Evolutionary conservation across 202 grass and related monocot species (phyloP).

Genomic region (Hordeum pubiflorum): DNA sequence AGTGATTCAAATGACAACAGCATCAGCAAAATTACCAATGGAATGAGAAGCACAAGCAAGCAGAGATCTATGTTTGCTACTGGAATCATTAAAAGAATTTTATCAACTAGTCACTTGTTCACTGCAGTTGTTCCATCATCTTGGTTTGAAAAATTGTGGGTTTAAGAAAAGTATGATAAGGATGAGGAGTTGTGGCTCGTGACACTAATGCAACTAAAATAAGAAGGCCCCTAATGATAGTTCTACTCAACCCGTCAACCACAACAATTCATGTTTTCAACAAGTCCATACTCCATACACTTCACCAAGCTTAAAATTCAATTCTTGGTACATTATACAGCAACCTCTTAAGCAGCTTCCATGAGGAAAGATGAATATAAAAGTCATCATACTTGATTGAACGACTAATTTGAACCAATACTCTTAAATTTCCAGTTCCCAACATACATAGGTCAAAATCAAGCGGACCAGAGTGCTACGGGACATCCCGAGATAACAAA

Average conservation of each 20-base stretch:
- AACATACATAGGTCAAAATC: background rate
- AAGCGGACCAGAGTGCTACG: background rate
- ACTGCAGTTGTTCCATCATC: background rate
- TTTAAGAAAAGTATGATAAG: background rate
- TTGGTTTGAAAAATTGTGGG: background rate
- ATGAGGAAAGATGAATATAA: background rate
- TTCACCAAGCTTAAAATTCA: background rate
- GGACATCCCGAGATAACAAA: background rate
- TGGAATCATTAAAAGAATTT: background rate
- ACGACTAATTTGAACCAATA: background rate
- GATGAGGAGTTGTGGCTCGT: background rate
- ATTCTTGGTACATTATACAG: background rate
- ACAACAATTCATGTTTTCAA: background rate
- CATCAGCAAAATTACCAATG: constrained; percentile 12
- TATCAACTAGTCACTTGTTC: background rate
- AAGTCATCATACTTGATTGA: background rate
- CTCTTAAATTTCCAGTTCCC: background rate
- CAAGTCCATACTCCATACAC: background rate
- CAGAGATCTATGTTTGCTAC: background rate
- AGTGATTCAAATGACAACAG: constrained; percentile 9
- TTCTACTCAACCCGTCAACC: background rate
- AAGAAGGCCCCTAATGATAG: background rate
- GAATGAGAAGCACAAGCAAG: background rate
- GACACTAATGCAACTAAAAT: background rate
- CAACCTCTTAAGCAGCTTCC: background rate